Evolutionary conservation across 2,329 filamentous ascomycete species (phyloP).

Genomic region (Shiraia sp.): DNA sequence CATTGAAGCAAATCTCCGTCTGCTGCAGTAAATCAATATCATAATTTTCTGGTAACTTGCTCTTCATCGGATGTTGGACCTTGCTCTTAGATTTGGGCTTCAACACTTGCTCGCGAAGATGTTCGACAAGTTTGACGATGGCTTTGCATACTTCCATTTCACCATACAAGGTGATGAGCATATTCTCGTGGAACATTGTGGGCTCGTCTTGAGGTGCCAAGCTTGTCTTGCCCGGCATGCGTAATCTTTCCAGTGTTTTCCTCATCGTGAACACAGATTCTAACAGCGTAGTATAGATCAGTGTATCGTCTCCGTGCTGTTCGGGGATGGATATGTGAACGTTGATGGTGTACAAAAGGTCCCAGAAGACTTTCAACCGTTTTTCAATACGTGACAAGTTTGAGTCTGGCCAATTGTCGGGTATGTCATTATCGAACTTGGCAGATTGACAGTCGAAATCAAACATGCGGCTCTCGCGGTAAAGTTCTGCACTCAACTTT

Average conservation of each 20-base stretch:
- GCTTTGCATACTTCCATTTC: constrained; percentile 27
- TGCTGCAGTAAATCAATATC: constrained; percentile 12
- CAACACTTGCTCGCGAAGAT: constrained; percentile 17
- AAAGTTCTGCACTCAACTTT: constrained; percentile 13
- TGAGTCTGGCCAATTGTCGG: no score
- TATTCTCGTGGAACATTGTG: constrained; percentile 26
- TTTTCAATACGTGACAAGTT: not conserved
- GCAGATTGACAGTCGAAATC: not conserved
- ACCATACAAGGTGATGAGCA: constrained; percentile 27
- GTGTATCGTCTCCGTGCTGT: no score
- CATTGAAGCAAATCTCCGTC: constrained; percentile 15
- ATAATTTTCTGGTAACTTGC: constrained; percentile 18
- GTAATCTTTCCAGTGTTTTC: constrained; percentile 14
- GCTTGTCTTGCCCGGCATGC: constrained; percentile 6
- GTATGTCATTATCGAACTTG: not conserved
- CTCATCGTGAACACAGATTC: constrained; percentile 10
- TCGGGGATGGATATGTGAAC: no score
- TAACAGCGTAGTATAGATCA: not conserved
- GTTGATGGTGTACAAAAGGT: no score
- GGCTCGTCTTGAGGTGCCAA: constrained; percentile 15
- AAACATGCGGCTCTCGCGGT: constrained; percentile 5
- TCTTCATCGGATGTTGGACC: constrained; percentile 16
- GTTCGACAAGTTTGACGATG: constrained; percentile 14
- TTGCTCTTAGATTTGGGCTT: constrained; percentile 22
- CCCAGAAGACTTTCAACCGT: not conserved